Percentiles rank a stretch among this genome's conserved stretches.
Conservation (phyloP, 441 rosid genomes). For the Pelargonium citronellum region DNA sequence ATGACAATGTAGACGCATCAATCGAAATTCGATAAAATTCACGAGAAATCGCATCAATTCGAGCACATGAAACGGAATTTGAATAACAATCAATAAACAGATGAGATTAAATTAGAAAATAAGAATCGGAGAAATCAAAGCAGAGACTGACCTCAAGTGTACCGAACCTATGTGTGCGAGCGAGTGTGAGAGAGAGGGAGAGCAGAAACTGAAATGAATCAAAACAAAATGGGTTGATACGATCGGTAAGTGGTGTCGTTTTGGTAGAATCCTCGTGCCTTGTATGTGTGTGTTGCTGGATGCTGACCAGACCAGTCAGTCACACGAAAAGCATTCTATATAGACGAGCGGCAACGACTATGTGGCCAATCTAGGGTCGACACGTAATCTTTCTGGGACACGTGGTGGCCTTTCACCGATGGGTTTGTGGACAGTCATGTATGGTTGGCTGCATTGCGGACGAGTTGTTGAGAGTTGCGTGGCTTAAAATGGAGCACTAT, state of each 20-base stretch:
- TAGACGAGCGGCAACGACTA: background rate
- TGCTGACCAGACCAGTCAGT: background rate
- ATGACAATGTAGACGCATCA: background rate
- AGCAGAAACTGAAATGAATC: too few species aligned
- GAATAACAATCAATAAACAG: background rate
- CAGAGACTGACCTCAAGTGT: background rate
- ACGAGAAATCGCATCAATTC: background rate
- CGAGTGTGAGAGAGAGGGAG: background rate
- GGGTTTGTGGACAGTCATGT: too few species aligned
- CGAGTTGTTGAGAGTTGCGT: too few species aligned
- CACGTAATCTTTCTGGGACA: background rate
- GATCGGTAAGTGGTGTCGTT: conserved; percentile 1
- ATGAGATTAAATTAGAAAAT: background rate
- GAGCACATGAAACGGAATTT: background rate
- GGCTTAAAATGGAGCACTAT: too few species aligned
- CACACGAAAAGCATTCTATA: background rate
- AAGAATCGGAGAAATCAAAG: background rate
- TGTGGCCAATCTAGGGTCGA: background rate
- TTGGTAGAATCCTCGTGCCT: background rate
- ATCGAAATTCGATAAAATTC: background rate
- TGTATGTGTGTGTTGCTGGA: too few species aligned
- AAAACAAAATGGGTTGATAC: background rate
- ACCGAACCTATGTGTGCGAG: background rate
- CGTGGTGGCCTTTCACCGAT: too few species aligned
- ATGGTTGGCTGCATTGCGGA: too few species aligned